Evolutionary conservation across 2,329 filamentous ascomycete genomes (phyloP).

Genomic region (Fusarium oxysporum): DNA sequence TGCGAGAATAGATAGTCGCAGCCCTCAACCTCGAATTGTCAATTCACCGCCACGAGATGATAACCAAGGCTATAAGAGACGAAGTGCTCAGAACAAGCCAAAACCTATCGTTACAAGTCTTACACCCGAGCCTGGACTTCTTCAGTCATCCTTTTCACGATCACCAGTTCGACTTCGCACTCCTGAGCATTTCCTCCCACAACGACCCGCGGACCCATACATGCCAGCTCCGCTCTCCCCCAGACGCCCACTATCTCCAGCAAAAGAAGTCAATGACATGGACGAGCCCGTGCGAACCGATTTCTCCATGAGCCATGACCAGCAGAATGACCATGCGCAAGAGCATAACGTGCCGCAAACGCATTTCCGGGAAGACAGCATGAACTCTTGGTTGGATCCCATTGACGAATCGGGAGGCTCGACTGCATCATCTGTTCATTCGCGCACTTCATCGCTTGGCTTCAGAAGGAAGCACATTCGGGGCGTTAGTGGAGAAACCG

Average conservation of each 20-base stretch:
- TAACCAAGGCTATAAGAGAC: constrained; percentile 35
- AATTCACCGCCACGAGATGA: constrained; percentile 43
- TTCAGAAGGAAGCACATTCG: constrained; percentile 77
- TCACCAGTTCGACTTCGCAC: constrained; percentile 53
- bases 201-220: constrained; percentile 67
- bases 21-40: constrained; percentile 34
- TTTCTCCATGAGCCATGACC: constrained; percentile 46
- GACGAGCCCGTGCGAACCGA: constrained; percentile 50
- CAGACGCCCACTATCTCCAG: constrained; percentile 64
- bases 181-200: constrained; percentile 53
- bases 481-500: constrained; percentile 76
- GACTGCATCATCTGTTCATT: constrained; percentile 82
- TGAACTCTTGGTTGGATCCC: constrained; percentile 92
- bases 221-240: constrained; percentile 80
- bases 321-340: constrained; percentile 8
- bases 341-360: constrained; percentile 40
- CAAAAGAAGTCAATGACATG: constrained; percentile 41
- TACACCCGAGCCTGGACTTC: constrained; percentile 48
- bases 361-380: constrained; percentile 72
- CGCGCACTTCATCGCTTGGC: constrained; percentile 77
- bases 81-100: constrained; percentile 40
- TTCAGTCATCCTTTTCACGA: constrained; percentile 67
- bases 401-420: constrained; percentile 92
- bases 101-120: constrained; percentile 43
- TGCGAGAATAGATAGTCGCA: constrained; percentile 56